phyloP scores from a whole-genome alignment of 2,329 filamentous ascomycete genomes.

The Piedraia hortae region DNA sequence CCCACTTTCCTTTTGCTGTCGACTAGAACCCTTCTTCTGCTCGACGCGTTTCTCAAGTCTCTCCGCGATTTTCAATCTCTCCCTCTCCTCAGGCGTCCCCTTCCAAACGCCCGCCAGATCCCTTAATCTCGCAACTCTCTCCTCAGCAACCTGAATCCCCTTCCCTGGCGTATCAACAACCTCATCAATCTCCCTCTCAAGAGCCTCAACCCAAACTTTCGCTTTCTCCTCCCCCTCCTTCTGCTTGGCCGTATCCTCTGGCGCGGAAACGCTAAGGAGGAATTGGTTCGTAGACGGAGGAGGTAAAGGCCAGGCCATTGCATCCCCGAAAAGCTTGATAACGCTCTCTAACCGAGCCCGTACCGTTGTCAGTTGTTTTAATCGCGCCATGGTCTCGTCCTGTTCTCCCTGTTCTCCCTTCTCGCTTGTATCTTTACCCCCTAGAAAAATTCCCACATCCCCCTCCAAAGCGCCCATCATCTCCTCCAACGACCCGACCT shows the following conservation, averaged over 20 bases:
- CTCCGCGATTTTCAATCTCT: slow-evolving; percentile 56
- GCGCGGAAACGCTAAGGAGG: slow-evolving; percentile 72
- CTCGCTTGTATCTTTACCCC: not conserved
- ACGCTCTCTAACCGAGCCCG: slow-evolving; percentile 65
- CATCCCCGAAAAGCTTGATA: slow-evolving; percentile 74
- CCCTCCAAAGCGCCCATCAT: slow-evolving; percentile 44
- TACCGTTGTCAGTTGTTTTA: slow-evolving; percentile 61
- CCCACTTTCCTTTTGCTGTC: slow-evolving; percentile 21
- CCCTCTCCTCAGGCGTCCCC: slow-evolving; percentile 85
- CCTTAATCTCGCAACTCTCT: slow-evolving; percentile 50
- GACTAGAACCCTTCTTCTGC: slow-evolving; percentile 33
- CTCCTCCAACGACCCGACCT: slow-evolving; percentile 57
- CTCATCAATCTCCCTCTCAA: slow-evolving; percentile 43
- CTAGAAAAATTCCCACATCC: slow-evolving; percentile 40
- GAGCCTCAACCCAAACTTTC: slow-evolving; percentile 43
- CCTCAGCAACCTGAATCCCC: slow-evolving; percentile 46
- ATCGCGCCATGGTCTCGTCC: slow-evolving; percentile 30
- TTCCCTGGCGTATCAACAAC: slow-evolving; percentile 27
- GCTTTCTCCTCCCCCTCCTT: slow-evolving; percentile 65
- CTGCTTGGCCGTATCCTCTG: slow-evolving; percentile 27
- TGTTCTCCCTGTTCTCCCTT: slow-evolving; percentile 1
- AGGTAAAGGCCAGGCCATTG: slow-evolving; percentile 83
- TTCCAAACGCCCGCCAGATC: slow-evolving; percentile 63
- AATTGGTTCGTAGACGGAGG: slow-evolving; percentile 80
- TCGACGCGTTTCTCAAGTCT: slow-evolving; percentile 56